These are phyloP conservation scores for Phanerochaete carnosa DNA, from an alignment of 768 basidiomycete species.

Conservation along the genomic window DNA sequence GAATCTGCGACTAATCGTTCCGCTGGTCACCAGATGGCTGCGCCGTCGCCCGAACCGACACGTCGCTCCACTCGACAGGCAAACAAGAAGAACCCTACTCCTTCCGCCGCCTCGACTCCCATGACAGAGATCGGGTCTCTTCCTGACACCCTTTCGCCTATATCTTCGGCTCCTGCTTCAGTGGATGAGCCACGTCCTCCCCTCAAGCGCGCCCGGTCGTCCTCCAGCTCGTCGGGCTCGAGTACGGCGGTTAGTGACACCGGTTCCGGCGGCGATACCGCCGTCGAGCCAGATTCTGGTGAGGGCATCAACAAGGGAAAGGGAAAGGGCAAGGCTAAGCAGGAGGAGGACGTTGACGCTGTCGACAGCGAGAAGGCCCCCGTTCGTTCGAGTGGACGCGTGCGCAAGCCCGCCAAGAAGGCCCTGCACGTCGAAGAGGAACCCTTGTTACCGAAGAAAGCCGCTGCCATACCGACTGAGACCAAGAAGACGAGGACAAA, in stretches of 20 bases:
- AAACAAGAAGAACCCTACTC: background rate
- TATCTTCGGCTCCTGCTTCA: background rate
- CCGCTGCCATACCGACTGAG: background rate
- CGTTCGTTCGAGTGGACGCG: conserved; percentile 4
- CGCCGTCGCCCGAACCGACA: background rate
- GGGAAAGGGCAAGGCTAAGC: background rate
- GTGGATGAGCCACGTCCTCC: background rate
- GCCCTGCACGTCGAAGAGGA: background rate
- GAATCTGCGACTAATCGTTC: background rate
- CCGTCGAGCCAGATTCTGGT: background rate
- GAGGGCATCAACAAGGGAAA: background rate
- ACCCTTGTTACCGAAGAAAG: background rate
- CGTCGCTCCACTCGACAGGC: conserved; percentile 10
- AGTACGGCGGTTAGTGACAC: conserved; percentile 1
- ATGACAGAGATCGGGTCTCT: background rate
- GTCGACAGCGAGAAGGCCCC: background rate
- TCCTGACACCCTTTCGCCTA: background rate
- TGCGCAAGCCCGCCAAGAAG: conserved; percentile 6
- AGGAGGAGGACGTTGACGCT: background rate
- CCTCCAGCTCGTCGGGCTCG: conserved; percentile 6
- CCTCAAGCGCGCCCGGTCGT: conserved; percentile 2
- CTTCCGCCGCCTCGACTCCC: background rate
- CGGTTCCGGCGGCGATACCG: background rate
- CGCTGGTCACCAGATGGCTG: background rate
- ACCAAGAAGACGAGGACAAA: background rate